Evolutionary conservation across 2,329 filamentous ascomycete species (phyloP), one percentile per base, ranked within the genome.

Genomic region (Trichoderma sp.): DNA sequence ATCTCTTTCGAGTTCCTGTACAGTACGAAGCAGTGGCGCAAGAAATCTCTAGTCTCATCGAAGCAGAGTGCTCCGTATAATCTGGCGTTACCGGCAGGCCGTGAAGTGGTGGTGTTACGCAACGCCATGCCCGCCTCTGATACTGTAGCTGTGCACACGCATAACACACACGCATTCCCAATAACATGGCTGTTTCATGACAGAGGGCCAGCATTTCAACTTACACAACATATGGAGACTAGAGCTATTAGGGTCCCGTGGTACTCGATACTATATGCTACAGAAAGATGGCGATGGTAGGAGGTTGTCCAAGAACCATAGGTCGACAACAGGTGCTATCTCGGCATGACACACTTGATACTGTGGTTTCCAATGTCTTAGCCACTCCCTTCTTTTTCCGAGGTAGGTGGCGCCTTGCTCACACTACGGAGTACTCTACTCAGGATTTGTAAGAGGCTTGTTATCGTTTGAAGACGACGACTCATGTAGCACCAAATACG

Each of bases 1-100:
- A 63, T 17, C 58, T 56, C 57, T 61, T 48, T 27, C 27, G 17
- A n/a, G 32, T 29, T n/a, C n/a, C n/a, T n/a, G n/a, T n/a, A n/a
- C n/a, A n/a, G n/a, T n/a, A 54, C 52, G 52, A 54, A 32, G 52
- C 52, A 29, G 58, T 63, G 52, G 65, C 65, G 65, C 65, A 57
- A 54, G 48, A 35, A 61, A 53, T 61, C 35, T 42, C 37, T 57
- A 29, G 48, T 34, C 39, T 35, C n/a, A 25, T 54, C 45, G 45
- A 61, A 27, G 48, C n/a, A 17, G 48, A 53, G 15, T 54, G 15
- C 13, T 19, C 45, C 22, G 13, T 48, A 19, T 57, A 8, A n/a
- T 61, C 45, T 61, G 35, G 34, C 48, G 50, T 29, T 64, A 35
- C 50, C 60, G 37, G 37, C 22, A 19, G 29, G 37, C 32, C 42